phyloP scores from a whole-genome alignment of 2,329 filamentous ascomycete species.

The Neofusicoccum kwambonambiense region DNA sequence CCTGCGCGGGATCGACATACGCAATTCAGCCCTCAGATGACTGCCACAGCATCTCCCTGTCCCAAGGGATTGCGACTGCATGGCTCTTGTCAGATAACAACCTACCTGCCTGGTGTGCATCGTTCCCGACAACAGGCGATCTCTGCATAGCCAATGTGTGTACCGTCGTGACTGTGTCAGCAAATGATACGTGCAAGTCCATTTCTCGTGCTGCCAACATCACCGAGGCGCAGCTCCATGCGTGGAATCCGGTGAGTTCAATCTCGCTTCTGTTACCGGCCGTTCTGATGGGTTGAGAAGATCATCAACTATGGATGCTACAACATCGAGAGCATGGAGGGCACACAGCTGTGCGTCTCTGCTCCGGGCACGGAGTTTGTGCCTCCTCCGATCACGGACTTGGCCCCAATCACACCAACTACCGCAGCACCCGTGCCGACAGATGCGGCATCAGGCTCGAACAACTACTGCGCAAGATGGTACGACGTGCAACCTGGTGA shows the following conservation, averaged over 20 bases:
- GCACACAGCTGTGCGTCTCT: neutral
- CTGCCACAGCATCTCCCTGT: neutral
- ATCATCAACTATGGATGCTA: neutral
- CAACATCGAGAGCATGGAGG: neutral
- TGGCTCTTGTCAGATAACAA: neutral
- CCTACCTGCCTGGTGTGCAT: neutral
- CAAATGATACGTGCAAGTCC: neutral
- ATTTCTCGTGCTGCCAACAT: neutral
- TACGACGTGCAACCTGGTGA: slow-evolving; percentile 34
- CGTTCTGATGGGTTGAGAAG: too few species aligned
- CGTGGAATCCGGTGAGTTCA: neutral
- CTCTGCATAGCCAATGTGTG: neutral
- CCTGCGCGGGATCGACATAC: neutral
- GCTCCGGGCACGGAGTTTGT: neutral
- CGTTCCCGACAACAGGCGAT: neutral
- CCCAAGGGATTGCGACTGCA: neutral
- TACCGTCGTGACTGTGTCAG: neutral
- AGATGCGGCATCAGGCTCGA: slow-evolving; percentile 26
- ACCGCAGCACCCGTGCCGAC: slow-evolving; percentile 21
- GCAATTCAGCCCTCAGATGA: neutral
- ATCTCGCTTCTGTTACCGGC: too few species aligned
- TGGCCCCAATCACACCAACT: neutral
- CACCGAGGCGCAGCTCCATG: neutral
- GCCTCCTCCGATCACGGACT: neutral
- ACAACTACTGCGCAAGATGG: slow-evolving; percentile 28